Evolutionary conservation across 2,329 filamentous ascomycete species (phyloP), one percentile per base, ranked within the genome.

Genomic region (Aureobasidium vineae): DNA sequence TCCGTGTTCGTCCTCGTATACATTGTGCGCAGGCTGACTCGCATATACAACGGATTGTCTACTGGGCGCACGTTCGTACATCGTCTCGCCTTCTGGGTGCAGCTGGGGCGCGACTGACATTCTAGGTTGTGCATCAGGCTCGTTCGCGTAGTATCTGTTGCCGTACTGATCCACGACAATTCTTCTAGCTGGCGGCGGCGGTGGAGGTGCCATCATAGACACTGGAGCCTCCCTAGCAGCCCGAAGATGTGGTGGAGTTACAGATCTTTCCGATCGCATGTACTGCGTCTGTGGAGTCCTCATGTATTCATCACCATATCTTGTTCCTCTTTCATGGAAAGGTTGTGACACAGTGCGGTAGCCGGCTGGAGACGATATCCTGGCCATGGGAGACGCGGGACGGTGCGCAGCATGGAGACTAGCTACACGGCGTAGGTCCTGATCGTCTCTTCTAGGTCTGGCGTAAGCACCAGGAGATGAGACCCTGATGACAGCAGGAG

Each of bases 111-210:
- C 84, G 19, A 84, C 80, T 8, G 86, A 87, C 59, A 84, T 84
- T 54, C 84, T 78, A 23, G 81, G 73, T 21, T 68, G 26, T 31
- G 63, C 71, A 70, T 75, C 65, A 43, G 80, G 75, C 6, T 84
- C 77, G 49, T 82, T 81, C 33, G 65, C 52, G 69, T 86, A 85
- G 78, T 93, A 97, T 74, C 91, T 87, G 75, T 91, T 90, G 47
- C 92, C 92, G 76, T 88, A 91, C 69, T 90, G 87, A 77, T 97
- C 93, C 65, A 96, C 82, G 40, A 96, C 83, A 69, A 97, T 71
- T 19, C 89, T 68, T 88, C 86, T 45, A 10, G 65, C 88, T 81
- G 53, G 75, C 11, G 76, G 78, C 57, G 75, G 74, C 21, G 75
- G 83, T 7, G 85, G 81, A 59, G 81, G 74, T 79, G 85, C 82